A percentile compares a stretch with the other conserved stretches of the same genome.
phyloP scores from a whole-genome alignment of 2,329 filamentous ascomycete genomes.

The Chrysosporium queenslandicum region DNA sequence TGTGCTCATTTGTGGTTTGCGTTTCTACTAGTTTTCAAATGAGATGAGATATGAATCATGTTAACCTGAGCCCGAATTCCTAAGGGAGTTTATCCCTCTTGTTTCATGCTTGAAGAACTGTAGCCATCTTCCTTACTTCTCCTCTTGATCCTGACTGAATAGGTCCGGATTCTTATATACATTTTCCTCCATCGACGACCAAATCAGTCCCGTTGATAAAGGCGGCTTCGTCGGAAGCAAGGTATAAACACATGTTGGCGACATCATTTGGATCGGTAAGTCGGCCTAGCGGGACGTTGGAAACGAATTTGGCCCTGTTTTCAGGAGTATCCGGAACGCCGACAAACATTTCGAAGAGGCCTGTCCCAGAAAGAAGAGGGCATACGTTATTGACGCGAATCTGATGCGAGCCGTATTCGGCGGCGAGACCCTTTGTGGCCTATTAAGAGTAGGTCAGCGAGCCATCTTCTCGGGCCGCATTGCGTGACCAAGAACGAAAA shows the following conservation, averaged over 20 bases:
- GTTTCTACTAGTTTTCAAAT: constrained; percentile 1
- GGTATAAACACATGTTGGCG: constrained; percentile 58
- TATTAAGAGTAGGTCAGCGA: no score
- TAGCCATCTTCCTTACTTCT: not conserved
- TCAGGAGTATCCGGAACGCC: constrained; percentile 13
- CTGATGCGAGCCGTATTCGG: constrained; percentile 15
- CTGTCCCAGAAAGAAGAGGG: constrained; percentile 18
- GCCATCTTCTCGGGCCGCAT: no score
- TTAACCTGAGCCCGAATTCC: not conserved
- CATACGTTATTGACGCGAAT: constrained; percentile 19
- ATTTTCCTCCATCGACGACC: constrained; percentile 50
- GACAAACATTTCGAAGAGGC: constrained; percentile 14
- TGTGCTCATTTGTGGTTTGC: not conserved
- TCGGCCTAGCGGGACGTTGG: constrained; percentile 20
- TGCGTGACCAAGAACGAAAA: no score
- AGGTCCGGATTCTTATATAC: constrained; percentile 22
- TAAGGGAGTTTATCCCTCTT: not conserved
- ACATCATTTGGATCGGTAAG: constrained; percentile 47
- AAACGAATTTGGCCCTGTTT: constrained; percentile 7
- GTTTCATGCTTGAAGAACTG: not conserved
- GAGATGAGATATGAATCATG: not conserved
- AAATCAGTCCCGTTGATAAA: constrained; percentile 63
- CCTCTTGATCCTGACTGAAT: not conserved
- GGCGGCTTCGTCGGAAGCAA: constrained; percentile 59
- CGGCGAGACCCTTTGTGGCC: constrained; percentile 14